A percentile compares a stretch with the other conserved stretches of the same genome.
Conservation (phyloP, 73 alveolate species). For the Paramecium octaurelia region DNA sequence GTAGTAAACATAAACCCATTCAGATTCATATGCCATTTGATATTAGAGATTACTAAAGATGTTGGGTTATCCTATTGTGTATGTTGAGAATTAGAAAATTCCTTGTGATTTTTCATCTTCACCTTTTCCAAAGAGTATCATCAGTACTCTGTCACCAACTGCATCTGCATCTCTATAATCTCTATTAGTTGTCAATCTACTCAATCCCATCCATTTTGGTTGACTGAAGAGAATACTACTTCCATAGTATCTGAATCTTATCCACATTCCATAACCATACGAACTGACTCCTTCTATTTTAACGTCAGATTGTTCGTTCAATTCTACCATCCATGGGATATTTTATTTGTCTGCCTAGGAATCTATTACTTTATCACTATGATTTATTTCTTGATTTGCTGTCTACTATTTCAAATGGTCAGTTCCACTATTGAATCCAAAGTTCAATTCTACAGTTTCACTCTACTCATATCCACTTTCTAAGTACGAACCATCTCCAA, state of each 20-base stretch:
- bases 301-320: not conserved
- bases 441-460: not conserved
- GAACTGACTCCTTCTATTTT: not conserved
- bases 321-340: not conserved
- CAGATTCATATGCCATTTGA: not conserved
- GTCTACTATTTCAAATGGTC: not conserved
- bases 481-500: slow-evolving; percentile 30
- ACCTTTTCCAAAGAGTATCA: not conserved
- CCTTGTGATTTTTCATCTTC: not conserved
- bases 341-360: not conserved
- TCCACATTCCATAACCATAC: slow-evolving; percentile 40
- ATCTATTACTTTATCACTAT: not conserved
- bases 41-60: not conserved
- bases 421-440: slow-evolving; percentile 37
- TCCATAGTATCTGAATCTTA: slow-evolving; percentile 28
- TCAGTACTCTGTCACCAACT: slow-evolving; percentile 8
- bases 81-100: not conserved
- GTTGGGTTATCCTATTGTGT: not conserved
- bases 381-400: not conserved
- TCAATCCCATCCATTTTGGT: slow-evolving; percentile 50
- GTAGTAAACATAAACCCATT: slow-evolving; percentile 34
- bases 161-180: not conserved
- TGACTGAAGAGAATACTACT: not conserved
- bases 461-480: slow-evolving; percentile 25
- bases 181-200: slow-evolving; percentile 7